These are phyloP conservation scores for Combretum micranthum DNA, from an alignment of 345 rosid species.

Conservation along the genomic window DNA sequence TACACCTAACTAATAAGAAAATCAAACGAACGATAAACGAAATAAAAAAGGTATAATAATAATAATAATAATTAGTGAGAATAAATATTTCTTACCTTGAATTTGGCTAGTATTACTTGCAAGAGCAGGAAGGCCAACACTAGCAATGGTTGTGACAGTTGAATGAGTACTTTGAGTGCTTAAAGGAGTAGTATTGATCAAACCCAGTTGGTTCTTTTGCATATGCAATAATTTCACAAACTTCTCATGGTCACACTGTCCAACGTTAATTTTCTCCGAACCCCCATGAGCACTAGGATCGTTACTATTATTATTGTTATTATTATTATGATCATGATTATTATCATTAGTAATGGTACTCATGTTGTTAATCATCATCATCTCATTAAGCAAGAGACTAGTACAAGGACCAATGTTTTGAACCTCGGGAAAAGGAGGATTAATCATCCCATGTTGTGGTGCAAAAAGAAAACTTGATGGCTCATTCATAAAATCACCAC, in stretches of 20 bases:
- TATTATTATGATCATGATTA: too few species aligned
- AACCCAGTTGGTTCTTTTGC: slow-evolving; percentile 1
- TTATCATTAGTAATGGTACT: too few species aligned
- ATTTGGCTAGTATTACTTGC: neutral
- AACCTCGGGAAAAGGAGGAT: neutral
- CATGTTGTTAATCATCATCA: slow-evolving; percentile 5
- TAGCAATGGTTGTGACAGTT: neutral
- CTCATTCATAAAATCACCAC: neutral
- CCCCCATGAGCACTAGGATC: neutral
- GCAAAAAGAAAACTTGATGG: slow-evolving; percentile 1
- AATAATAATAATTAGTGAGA: neutral
- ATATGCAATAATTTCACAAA: slow-evolving; percentile 1
- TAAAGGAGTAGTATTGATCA: neutral
- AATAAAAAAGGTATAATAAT: too few species aligned
- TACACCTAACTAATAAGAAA: neutral
- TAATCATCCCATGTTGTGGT: slow-evolving; percentile 3
- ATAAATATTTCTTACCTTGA: slow-evolving; percentile 5
- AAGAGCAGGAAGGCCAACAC: slow-evolving; percentile 5
- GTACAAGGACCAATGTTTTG: slow-evolving; percentile 4
- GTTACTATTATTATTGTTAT: too few species aligned
- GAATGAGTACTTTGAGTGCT: neutral
- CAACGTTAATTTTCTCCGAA: neutral
- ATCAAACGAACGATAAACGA: neutral
- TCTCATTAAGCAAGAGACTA: slow-evolving; percentile 8
- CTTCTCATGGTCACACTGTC: slow-evolving; percentile 4